phyloP scores from a whole-genome alignment of 306 rosid genomes.

The Corylus heterophylla region DNA sequence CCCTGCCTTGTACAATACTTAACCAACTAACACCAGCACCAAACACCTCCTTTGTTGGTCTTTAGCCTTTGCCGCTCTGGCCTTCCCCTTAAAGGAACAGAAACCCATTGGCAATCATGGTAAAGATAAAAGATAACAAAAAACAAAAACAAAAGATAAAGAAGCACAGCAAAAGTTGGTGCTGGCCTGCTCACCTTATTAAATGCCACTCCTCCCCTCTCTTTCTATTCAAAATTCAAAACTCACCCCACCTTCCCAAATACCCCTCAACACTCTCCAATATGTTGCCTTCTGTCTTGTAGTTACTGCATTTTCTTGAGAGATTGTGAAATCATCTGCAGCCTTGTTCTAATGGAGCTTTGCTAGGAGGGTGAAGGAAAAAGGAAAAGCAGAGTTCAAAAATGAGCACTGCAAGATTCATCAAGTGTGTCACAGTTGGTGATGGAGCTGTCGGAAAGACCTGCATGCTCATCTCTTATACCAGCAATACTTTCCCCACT shows the following conservation, averaged over 20 bases:
- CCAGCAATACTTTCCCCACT: constrained; percentile 90
- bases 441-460: constrained; percentile 97
- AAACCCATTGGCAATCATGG: constrained; percentile 65
- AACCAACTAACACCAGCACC: constrained; percentile 93
- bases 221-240: constrained; percentile 50
- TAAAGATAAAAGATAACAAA: constrained; percentile 26
- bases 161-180: constrained; percentile 59
- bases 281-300: constrained; percentile 6
- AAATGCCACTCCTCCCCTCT: constrained; percentile 53
- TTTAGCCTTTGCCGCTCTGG: constrained; percentile 56
- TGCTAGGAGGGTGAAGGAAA: constrained; percentile 23
- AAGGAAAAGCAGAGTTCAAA: constrained; percentile 3
- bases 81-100: constrained; percentile 96
- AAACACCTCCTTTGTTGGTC: constrained; percentile 49
- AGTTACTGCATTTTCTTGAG: background rate
- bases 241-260: constrained; percentile 13
- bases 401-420: constrained; percentile 92
- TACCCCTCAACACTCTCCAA: constrained; percentile 9
- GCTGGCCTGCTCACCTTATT: constrained; percentile 46
- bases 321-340: constrained; percentile 1
- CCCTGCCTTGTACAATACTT: constrained; percentile 84
- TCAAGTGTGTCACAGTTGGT: constrained; percentile 92
- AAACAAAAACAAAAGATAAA: constrained; percentile 22
- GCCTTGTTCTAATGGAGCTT: constrained; percentile 31
- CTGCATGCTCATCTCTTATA: constrained; percentile 88